phyloP scores from a whole-genome alignment of 2,329 filamentous ascomycete genomes.

The Dryadomyces quercivorus region DNA sequence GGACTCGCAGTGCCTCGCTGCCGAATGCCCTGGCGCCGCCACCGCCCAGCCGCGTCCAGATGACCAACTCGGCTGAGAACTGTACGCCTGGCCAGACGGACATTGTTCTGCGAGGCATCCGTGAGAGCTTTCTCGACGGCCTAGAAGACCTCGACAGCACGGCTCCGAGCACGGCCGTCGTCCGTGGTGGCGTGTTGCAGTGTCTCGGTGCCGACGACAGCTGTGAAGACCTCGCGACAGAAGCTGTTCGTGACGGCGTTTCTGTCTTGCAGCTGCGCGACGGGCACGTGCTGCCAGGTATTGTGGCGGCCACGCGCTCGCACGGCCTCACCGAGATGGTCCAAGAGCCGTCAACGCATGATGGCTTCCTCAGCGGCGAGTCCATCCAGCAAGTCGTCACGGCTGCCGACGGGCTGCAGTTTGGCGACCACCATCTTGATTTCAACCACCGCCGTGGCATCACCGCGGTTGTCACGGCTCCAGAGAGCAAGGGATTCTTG shows the following conservation, averaged over 20 bases:
- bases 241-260: constrained; percentile 5
- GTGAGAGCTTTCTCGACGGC: constrained; percentile 17
- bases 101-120: constrained; percentile 26
- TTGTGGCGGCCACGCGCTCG: constrained; percentile 33
- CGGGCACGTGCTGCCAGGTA: constrained; percentile 33
- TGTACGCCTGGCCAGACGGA: neutral
- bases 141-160: constrained; percentile 15
- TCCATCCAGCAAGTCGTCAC: constrained; percentile 18
- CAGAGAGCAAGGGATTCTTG: constrained; percentile 17
- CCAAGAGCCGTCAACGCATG: constrained; percentile 29
- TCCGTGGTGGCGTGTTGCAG: constrained; percentile 25
- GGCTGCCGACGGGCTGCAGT: constrained; percentile 23
- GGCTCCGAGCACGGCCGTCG: constrained; percentile 20
- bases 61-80: neutral
- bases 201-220: constrained; percentile 22
- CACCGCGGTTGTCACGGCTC: constrained; percentile 29
- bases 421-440: constrained; percentile 27
- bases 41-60: neutral
- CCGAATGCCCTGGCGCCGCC: neutral
- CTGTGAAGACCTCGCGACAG: constrained; percentile 16
- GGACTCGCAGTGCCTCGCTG: neutral
- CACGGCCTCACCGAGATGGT: constrained; percentile 39
- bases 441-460: constrained; percentile 30
- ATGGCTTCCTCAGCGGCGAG: constrained; percentile 25
- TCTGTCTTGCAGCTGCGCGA: constrained; percentile 25